Base-by-base conservation (phyloP, 306 rosid genomes). In the Cicer judaicum region DNA sequence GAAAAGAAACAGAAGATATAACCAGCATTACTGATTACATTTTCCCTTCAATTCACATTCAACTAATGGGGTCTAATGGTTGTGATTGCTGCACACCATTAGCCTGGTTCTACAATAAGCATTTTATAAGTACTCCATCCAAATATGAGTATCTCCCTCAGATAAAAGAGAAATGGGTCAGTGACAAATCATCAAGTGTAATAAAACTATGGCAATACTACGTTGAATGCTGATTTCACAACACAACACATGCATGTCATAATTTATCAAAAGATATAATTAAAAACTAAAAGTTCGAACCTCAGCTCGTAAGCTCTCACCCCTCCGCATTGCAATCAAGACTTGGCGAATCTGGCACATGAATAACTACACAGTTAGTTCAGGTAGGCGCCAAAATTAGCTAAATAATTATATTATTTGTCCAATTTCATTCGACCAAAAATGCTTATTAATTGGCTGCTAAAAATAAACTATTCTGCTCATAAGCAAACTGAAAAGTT, bases 261-360 rank as follows among this genome's bases (percentile, higher is more conserved):
- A 55, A 76, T 69, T 47, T 47, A 56, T 40, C 14, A 70, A 78
- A 43, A 69, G 14, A 80, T 63, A 65, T n/a, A 65, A 43, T 41
- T 48, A 15, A 21, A 57, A 42, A 47, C 68, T 39, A 46, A 85
- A 85, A 85, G 29, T 52, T 78, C 93, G n/a, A 83, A 92, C 98
- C 98, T 92, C 94, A 10, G 81, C 89, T 73, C 89, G 85, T 71
- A 92, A 76, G 87, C 82, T 92, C 78, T 90, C 98, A 78, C 93
- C 93, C 92, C 96, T 90, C 48, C 91, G 93, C 93, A 92, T 87
- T 43, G 92, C 91, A 82, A 75, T 84, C 90, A 90, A 82, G 86
- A 92, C 96, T 88, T 92, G 93, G 73, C 98, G 96, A 84, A 92
- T 90, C 98, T 92, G 96, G 75, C 71, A 85, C 74, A 85, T 38